A percentile compares a stretch with the other conserved stretches of the same genome.
These are phyloP conservation scores for Bruguiera sexangula DNA, from an alignment of 345 rosid species.

Conservation along the genomic window DNA sequence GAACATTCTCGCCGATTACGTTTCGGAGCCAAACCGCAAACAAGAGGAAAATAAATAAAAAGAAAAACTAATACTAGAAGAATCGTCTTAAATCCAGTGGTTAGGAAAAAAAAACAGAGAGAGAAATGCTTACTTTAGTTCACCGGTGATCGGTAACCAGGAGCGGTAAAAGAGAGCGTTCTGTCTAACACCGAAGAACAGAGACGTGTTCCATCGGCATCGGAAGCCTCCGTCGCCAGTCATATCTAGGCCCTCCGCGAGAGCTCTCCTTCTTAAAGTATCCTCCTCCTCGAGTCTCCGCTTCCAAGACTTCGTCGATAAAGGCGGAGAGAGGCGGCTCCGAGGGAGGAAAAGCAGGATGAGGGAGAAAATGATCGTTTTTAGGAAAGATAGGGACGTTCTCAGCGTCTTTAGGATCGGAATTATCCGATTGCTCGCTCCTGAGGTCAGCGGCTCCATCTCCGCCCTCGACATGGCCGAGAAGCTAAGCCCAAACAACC, in stretches of 20 bases:
- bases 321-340: slow-evolving; percentile 35
- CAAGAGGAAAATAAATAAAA: too few relatives aligned
- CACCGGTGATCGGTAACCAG: slow-evolving; percentile 70
- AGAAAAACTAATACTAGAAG: background rate
- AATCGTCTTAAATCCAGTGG: background rate
- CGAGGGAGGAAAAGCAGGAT: slow-evolving; percentile 64
- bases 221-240: slow-evolving; percentile 36
- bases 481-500: too few relatives aligned
- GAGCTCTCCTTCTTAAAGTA: slow-evolving; percentile 65
- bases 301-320: slow-evolving; percentile 32
- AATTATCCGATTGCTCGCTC: slow-evolving; percentile 94
- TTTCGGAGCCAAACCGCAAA: too few relatives aligned
- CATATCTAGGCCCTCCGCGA: slow-evolving; percentile 71
- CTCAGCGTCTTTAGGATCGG: slow-evolving; percentile 58
- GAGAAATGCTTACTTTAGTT: slow-evolving; percentile 45
- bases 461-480: slow-evolving; percentile 49
- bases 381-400: slow-evolving; percentile 43
- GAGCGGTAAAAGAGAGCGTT: slow-evolving; percentile 82
- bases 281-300: slow-evolving; percentile 85
- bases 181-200: slow-evolving; percentile 60
- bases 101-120: background rate
- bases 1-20: background rate
- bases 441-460: slow-evolving; percentile 87
- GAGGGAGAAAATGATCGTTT: slow-evolving; percentile 48
- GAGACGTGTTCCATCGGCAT: slow-evolving; percentile 50